phyloP scores from a whole-genome alignment of 139 green algal species.

The Picochlorum costavermella region DNA sequence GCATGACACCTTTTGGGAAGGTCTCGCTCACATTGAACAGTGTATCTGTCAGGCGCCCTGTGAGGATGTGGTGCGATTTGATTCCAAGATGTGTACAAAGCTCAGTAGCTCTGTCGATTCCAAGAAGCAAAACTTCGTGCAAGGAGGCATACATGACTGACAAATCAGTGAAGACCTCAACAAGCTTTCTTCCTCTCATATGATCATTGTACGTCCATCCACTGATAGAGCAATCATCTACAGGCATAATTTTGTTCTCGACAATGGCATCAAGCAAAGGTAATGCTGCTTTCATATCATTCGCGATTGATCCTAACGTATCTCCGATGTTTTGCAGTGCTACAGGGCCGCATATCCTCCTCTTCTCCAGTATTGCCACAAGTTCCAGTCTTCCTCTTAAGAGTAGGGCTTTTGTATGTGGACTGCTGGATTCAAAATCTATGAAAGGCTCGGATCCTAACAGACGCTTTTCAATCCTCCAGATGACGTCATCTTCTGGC shows the following conservation, averaged over 20 bases:
- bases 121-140: not conserved
- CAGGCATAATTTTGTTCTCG: not conserved
- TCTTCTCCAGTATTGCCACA: not conserved
- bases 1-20: too few relatives aligned
- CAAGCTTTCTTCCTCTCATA: not conserved
- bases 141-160: slow-evolving; percentile 11
- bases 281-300: not conserved
- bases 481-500: slow-evolving; percentile 4
- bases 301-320: not conserved
- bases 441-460: slow-evolving; percentile 9
- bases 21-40: too few relatives aligned
- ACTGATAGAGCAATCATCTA: not conserved
- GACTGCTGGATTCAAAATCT: not conserved
- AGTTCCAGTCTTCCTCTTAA: slow-evolving; percentile 7
- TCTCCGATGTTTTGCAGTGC: not conserved
- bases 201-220: slow-evolving; percentile 1
- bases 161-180: slow-evolving; percentile 8
- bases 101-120: not conserved
- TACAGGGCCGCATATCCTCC: not conserved
- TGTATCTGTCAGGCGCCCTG: not conserved
- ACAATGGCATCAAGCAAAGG: slow-evolving; percentile 10
- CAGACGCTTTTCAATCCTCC: slow-evolving; percentile 2
- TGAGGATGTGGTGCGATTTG: not conserved
- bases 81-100: slow-evolving; percentile 2
- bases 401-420: slow-evolving; percentile 3